A percentile compares a stretch with the other conserved stretches of the same genome.
Evolutionary conservation across 2,329 filamentous ascomycete species (phyloP).

Genomic region (Bimuria novae-zelandiae): DNA sequence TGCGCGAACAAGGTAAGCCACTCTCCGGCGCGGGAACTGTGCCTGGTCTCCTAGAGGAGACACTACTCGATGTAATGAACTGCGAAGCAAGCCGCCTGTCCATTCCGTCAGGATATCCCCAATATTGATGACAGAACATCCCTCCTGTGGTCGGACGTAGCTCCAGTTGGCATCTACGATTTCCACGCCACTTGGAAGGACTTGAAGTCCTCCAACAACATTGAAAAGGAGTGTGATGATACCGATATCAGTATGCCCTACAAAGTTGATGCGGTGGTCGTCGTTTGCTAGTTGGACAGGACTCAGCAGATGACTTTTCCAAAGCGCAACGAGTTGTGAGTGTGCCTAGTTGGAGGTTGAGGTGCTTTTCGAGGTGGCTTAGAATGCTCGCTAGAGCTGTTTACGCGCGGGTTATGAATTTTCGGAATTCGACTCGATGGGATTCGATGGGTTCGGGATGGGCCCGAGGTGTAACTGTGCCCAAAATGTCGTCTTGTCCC

Average conservation of each 20-base stretch:
- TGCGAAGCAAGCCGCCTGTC: background rate
- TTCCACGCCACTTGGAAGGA: background rate
- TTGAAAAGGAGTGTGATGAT: background rate
- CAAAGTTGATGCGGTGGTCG: too few relatives aligned
- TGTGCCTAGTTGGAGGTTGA: background rate
- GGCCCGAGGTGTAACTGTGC: background rate
- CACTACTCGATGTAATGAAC: background rate
- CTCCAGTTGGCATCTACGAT: background rate
- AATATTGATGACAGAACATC: background rate
- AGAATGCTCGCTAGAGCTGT: background rate
- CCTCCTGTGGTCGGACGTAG: background rate
- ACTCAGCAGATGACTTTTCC: background rate
- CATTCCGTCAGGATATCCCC: background rate
- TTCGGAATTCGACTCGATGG: background rate
- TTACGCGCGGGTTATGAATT: background rate
- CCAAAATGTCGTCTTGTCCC: background rate
- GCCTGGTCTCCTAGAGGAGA: background rate
- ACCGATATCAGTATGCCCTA: background rate
- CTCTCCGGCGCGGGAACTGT: background rate
- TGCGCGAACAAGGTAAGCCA: background rate
- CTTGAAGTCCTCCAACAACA: background rate
- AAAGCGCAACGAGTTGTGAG: background rate
- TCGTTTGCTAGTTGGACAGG: background rate
- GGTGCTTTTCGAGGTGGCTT: background rate
- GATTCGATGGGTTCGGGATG: background rate